These are phyloP conservation scores for Debaryomyces sp. DNA, from an alignment of 1,139 yeast species.

Conservation along the genomic window DNA sequence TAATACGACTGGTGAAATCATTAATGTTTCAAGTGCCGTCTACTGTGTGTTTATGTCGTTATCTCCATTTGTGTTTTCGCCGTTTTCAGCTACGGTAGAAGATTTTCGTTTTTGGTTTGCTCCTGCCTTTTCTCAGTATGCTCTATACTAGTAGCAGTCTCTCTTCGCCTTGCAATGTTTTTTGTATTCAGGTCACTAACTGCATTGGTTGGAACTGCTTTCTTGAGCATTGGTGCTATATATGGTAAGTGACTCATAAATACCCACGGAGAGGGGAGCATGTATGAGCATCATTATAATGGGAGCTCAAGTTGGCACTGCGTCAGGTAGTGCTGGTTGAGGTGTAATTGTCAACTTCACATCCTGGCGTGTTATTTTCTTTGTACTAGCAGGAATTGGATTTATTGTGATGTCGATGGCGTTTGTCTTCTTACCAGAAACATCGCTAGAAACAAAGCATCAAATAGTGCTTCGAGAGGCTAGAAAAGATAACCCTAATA, in stretches of 20 bases:
- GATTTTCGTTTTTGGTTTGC: slow-evolving; percentile 42
- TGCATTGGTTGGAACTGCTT: slow-evolving; percentile 56
- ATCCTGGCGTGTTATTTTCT: slow-evolving; percentile 54
- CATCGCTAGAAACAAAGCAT: slow-evolving; percentile 32
- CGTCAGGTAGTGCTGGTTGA: slow-evolving; percentile 51
- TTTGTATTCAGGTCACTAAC: slow-evolving; percentile 46
- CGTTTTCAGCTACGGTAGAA: slow-evolving; percentile 53
- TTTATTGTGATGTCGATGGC: slow-evolving; percentile 29
- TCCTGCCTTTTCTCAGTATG: slow-evolving; percentile 32
- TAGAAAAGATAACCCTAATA: slow-evolving; percentile 23
- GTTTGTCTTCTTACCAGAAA: slow-evolving; percentile 43
- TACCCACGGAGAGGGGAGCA: slow-evolving; percentile 48
- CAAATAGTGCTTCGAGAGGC: slow-evolving; percentile 15
- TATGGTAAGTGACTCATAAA: slow-evolving; percentile 47
- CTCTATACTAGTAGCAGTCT: slow-evolving; percentile 42
- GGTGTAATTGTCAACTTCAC: slow-evolving; percentile 49
- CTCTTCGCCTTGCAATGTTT: slow-evolving; percentile 54
- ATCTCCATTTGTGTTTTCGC: slow-evolving; percentile 51
- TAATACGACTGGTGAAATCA: slow-evolving; percentile 47
- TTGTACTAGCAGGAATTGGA: slow-evolving; percentile 46
- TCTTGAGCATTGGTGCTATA: slow-evolving; percentile 51
- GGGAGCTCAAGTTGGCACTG: slow-evolving; percentile 53
- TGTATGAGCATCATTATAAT: slow-evolving; percentile 47
- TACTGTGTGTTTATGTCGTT: slow-evolving; percentile 53
- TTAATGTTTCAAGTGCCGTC: slow-evolving; percentile 52